These are phyloP conservation scores for Oryza longistaminata DNA, from an alignment of 176 grass and related monocot genomes.

Conservation along the genomic window DNA sequence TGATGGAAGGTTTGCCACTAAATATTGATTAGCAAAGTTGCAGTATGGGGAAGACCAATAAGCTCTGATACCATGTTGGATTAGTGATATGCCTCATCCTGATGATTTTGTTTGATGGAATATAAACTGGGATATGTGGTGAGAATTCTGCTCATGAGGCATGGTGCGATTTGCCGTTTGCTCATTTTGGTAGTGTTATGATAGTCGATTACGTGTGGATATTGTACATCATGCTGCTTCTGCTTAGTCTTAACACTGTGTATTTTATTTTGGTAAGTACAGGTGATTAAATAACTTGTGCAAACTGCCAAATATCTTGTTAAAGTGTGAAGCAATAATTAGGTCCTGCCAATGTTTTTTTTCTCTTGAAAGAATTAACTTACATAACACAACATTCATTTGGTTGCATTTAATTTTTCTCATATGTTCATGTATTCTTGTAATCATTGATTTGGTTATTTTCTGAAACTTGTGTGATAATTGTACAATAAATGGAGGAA, in stretches of 20 bases:
- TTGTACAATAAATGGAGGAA: not conserved
- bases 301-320: not conserved
- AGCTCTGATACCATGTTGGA: no score
- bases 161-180: no score
- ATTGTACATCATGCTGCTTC: not conserved
- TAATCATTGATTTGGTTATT: not conserved
- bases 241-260: not conserved
- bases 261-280: not conserved
- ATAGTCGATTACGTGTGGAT: not conserved
- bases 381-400: not conserved
- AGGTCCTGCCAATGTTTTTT: not conserved
- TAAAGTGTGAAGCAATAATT: not conserved
- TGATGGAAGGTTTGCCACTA: no score
- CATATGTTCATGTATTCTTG: not conserved
- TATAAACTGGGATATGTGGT: no score
- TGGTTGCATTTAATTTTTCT: not conserved
- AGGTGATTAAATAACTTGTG: not conserved
- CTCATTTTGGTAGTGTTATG: not conserved
- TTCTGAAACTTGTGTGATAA: not conserved
- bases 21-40: no score
- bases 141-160: no score
- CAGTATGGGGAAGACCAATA: no score
- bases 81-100: no score
- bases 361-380: not conserved
- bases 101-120: no score